Evolutionary conservation across 164 flowering plant species (phyloP).

Genomic region (Stephania cephalantha): DNA sequence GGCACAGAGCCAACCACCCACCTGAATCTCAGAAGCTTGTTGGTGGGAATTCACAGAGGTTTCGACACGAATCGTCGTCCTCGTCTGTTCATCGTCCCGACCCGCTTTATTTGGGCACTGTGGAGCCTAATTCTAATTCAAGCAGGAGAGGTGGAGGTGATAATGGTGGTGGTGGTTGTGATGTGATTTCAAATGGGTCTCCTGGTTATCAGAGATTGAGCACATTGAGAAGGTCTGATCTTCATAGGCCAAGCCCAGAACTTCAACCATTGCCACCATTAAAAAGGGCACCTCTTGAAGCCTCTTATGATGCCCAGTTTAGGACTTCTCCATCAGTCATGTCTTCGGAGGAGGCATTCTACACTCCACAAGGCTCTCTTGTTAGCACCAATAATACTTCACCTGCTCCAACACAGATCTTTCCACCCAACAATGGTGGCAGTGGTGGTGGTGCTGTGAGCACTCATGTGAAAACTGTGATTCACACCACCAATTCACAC

Average conservation of each 20-base stretch:
- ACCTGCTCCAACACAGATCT: constrained; percentile 29
- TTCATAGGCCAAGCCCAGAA: constrained; percentile 88
- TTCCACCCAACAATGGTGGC: neutral
- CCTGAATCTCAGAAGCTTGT: constrained; percentile 66
- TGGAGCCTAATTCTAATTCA: constrained; percentile 46
- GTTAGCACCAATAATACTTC: constrained; percentile 36
- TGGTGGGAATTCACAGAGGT: constrained; percentile 26
- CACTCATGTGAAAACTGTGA: constrained; percentile 4
- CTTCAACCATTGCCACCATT: constrained; percentile 88
- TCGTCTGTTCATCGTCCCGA: constrained; percentile 36
- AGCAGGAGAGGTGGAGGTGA: constrained; percentile 13
- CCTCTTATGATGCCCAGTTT: constrained; percentile 16
- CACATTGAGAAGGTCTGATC: constrained; percentile 46
- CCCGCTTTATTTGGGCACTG: constrained; percentile 77
- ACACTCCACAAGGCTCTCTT: constrained; percentile 60
- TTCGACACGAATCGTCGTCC: constrained; percentile 32
- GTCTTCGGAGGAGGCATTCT: constrained; percentile 73
- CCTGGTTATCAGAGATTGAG: constrained; percentile 69
- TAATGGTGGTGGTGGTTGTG: constrained; percentile 18
- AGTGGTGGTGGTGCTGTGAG: neutral
- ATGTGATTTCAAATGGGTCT: constrained; percentile 21
- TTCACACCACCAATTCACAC: constrained; percentile 14
- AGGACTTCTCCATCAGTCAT: constrained; percentile 31
- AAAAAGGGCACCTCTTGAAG: constrained; percentile 25
- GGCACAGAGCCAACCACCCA: constrained; percentile 41